Evolutionary conservation across 2,329 filamentous ascomycete species (phyloP).

Genomic region (Alternaria ventricosa): DNA sequence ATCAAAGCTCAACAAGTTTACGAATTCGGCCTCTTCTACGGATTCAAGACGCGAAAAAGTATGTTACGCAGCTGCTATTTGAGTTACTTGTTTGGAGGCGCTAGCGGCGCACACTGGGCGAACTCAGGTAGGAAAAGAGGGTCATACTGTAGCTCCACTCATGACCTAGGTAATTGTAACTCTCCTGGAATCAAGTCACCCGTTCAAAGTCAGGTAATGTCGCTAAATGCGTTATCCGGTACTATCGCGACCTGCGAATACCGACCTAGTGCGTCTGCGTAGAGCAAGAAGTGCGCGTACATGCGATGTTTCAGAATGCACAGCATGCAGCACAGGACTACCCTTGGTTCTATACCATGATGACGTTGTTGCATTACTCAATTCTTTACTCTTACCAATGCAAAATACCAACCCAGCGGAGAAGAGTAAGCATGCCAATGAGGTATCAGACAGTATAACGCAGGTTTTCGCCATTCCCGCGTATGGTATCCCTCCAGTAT

Average conservation of each 20-base stretch:
- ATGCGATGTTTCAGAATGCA: background rate
- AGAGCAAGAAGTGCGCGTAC: background rate
- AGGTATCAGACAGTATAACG: background rate
- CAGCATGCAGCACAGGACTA: background rate
- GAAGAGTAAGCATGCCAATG: background rate
- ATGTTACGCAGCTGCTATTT: background rate
- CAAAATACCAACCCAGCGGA: background rate
- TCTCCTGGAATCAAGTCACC: background rate
- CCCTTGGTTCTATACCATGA: background rate
- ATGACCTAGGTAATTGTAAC: background rate
- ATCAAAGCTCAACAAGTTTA: background rate
- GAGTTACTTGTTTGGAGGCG: background rate
- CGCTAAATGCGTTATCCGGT: background rate
- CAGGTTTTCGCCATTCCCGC: background rate
- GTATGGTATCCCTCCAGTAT: background rate
- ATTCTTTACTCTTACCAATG: background rate
- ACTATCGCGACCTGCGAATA: background rate
- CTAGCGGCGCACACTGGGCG: background rate
- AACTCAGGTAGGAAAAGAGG: background rate
- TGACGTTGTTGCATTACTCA: background rate
- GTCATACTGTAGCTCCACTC: background rate
- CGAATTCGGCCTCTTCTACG: background rate
- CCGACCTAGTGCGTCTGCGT: background rate
- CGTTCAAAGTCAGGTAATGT: background rate
- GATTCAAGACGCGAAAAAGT: background rate